Base-by-base conservation (phyloP, 495 filamentous ascomycete species). In the Penicillium herquei region DNA sequence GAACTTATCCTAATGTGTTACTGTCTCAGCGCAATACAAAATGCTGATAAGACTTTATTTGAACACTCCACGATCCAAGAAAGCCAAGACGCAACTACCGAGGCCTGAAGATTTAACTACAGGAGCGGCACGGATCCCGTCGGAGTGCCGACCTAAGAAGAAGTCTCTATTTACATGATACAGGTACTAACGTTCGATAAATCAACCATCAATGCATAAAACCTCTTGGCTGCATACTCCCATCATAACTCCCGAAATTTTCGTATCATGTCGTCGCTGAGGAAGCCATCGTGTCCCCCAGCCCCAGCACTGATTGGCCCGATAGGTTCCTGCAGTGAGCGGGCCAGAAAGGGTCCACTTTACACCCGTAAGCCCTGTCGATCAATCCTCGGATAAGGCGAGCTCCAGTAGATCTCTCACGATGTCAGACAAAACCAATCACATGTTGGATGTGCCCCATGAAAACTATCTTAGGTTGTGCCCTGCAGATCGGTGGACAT, bases 51-150 rank as follows among this genome's bases (percentile, higher is more conserved):
- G n/a, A n/a, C n/a, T n/a, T n/a, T n/a, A n/a, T n/a, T n/a, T n/a
- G n/a, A n/a, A n/a, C n/a, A n/a, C n/a, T n/a, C n/a, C n/a, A n/a
- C n/a, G n/a, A n/a, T n/a, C n/a, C 21, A 26, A 26, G 21, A 1
- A 26, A 26, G 21, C 21, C 21, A 26, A 26, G 21, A 26, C 21
- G 21, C 1, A 26, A 26, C 21, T 26, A 26, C 21, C 21, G 1
- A 34, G 33, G 7, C 12, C n/a, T n/a, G 30, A 16, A 14, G 7
- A 18, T n/a, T 21, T 13, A 16, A 6, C 7, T 1, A 11, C 1
- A 34, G 42, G 11, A n/a, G 40, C 30, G 21, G 32, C 49, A 56
- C 66, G 67, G 62, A 70, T 63, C 64, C 70, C 67, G 62, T 59
- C 61, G 61, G 66, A 39, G 12, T 14, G 6, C 32, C 52, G 41